Evolutionary conservation across 306 rosid genomes (phyloP), one percentile per base, ranked within the genome.

Genomic region (Vigna nakashimae): DNA sequence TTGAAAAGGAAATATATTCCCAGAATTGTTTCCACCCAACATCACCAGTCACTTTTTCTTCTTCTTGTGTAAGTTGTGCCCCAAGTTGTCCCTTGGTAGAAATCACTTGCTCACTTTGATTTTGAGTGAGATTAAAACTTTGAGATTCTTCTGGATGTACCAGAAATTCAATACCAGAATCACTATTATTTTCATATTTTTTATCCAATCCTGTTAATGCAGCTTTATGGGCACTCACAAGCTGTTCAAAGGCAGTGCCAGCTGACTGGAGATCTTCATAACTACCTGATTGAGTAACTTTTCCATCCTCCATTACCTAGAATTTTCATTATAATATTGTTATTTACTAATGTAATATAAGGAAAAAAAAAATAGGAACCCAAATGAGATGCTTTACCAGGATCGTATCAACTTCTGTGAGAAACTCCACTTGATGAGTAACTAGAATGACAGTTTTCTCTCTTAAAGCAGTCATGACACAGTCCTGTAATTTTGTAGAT

Each of bases 341-440:
- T 30, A 32, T 8, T 32, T 15, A 30, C 46, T 32, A 32, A 7
- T 32, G 46, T 15, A 62, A 62, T 7, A 32, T 62, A 60, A 36
- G 9, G 9, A 9, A 9, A 60, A 6, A 42, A 42, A 42, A 42
- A 9, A 7, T 0, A 16, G 45, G 24, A 16, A 62, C 17, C 4
- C 46, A 62, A 60, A 62, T 16, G 13, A 62, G 45, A 62, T 34
- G 14, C 24, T 62, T 62, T 30, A 62, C 68, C 68, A 62, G 46
- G 45, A 62, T 62, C 12, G 2, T 7, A 62, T 62, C 68, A 62
- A 62, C 68, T 32, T 16, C 13, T 32, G 68, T 18, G 24, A 62
- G 68, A 62, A 62, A 62, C 68, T 62, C 68, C 68, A 62, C 68
- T 62, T 62, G 68, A 62, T 62, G 68, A 62, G 68, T 62, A 22